Base-by-base conservation (phyloP, 2,329 filamentous ascomycete genomes). In the Elsinoe batatas region DNA sequence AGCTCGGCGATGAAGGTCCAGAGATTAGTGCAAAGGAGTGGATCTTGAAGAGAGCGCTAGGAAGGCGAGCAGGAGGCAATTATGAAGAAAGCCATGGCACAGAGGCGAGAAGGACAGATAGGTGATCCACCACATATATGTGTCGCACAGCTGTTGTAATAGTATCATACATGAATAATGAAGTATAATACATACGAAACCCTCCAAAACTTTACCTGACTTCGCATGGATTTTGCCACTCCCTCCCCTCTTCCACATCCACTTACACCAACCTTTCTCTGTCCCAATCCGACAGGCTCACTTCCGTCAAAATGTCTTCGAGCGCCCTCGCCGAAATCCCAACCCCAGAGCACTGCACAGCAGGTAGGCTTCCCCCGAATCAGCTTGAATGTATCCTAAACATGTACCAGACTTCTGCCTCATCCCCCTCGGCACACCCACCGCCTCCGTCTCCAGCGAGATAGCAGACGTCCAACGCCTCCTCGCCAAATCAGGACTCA, bases 391-490 rank as follows among this genome's bases (percentile, higher is more conserved):
- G 7, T 8, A 7, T 7, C 4, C 7, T 30, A 30, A 30, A 30
- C 8, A 3, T 7, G 8, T 8, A 30, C 26, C 26, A 69, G 91
- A 96, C 72, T 95, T 96, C 69, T 96, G 91, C 70, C 77, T 96
- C 61, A 85, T 96, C 59, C 91, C 91, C 1, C 84, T 97, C 47
- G 75, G 75, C 57, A 77, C 75, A 10, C 72, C 73, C 3, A 74
- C 72, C 1, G 73, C 75, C 2, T 74, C 72, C 6, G 75, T 78
- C n/a, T 74, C 73, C 5, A 69, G 72, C 55, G 87, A 97, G 68
- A 83, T 98, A 30, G 91, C 91, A 33, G 84, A 87, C 60, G 89
- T 97, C 36, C 91, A 97, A 74, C 82, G 84, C 57, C 77, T 97
- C 35, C 79, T 98, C 64, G 83, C 86, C 70, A 82, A 81, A 54